phyloP scores from a whole-genome alignment of 2,329 filamentous ascomycete species.

The Chrysoporthe deuterocubensis region DNA sequence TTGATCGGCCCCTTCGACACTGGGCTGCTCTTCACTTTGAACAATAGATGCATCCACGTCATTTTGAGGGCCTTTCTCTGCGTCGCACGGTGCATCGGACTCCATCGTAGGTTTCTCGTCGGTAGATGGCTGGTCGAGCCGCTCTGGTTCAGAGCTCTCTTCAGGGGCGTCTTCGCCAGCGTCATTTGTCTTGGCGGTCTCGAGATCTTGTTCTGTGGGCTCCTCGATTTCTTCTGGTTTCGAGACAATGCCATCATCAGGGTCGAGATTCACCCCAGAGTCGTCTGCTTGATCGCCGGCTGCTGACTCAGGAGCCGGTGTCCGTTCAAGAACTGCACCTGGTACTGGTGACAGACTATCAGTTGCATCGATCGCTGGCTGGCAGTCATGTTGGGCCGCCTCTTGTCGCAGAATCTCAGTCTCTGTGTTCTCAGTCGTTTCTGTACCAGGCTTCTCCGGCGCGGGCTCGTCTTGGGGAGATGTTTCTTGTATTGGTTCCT shows the following conservation, averaged over 20 bases:
- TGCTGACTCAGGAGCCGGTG: background rate
- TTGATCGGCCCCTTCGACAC: background rate
- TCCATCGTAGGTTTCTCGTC: background rate
- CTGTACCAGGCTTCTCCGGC: background rate
- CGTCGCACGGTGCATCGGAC: background rate
- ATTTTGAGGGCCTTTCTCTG: background rate
- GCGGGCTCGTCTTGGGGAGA: background rate
- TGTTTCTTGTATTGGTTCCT: background rate
- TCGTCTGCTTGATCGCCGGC: background rate
- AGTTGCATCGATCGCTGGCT: background rate
- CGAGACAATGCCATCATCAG: background rate
- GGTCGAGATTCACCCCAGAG: conserved; percentile 11
- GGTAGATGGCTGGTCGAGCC: background rate
- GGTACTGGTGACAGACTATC: background rate
- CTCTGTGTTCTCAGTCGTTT: background rate
- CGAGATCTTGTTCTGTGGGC: background rate
- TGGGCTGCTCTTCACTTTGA: background rate
- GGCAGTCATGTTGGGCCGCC: background rate
- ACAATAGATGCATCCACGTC: background rate
- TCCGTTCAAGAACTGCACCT: background rate
- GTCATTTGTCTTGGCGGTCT: too few relatives aligned
- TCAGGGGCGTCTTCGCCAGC: background rate
- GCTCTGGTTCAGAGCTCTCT: background rate
- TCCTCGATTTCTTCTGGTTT: background rate
- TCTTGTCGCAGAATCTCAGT: background rate